phyloP scores from a whole-genome alignment of 495 filamentous ascomycete genomes.

The Antarctomyces pellizariae region DNA sequence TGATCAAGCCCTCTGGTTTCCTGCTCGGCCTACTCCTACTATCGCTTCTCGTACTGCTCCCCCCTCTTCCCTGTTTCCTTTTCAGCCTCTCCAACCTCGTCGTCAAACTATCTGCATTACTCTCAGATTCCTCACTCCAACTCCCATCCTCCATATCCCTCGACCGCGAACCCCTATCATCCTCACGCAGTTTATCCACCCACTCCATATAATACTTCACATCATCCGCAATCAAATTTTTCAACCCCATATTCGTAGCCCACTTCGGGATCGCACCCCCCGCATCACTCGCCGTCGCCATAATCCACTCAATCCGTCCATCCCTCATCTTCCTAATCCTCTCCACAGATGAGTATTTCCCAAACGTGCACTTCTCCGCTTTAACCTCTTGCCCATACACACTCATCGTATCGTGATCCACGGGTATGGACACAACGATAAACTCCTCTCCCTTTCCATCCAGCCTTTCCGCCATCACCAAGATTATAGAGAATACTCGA shows the following conservation, averaged over 20 bases:
- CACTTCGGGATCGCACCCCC: constrained; percentile 39
- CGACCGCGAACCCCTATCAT: too few species aligned
- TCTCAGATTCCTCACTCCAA: too few species aligned
- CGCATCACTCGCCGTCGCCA: constrained; percentile 49
- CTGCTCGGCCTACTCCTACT: too few species aligned
- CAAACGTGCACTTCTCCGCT: constrained; percentile 32
- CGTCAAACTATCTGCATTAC: too few species aligned
- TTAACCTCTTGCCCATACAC: constrained; percentile 18
- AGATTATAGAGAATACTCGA: constrained; percentile 30
- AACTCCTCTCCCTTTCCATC: constrained; percentile 19
- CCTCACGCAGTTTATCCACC: too few species aligned
- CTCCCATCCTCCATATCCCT: too few species aligned
- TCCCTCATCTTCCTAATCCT: constrained; percentile 20
- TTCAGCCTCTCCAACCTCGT: too few species aligned
- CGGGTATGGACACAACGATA: constrained; percentile 29
- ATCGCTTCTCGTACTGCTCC: too few species aligned
- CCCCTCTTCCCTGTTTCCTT: too few species aligned
- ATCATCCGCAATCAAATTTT: constrained; percentile 43
- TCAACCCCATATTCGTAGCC: constrained; percentile 42
- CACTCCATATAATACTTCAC: constrained; percentile 44
- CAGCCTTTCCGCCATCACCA: constrained; percentile 17
- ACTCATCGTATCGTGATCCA: constrained; percentile 16
- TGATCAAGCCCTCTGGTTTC: too few species aligned
- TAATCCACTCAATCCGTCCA: constrained; percentile 34
- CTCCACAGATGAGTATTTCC: constrained; percentile 42